Percentiles rank a stretch among this genome's conserved stretches.
phyloP scores from a whole-genome alignment of 352 stramenopile genomes.

The Phytophthora palmivora region DNA sequence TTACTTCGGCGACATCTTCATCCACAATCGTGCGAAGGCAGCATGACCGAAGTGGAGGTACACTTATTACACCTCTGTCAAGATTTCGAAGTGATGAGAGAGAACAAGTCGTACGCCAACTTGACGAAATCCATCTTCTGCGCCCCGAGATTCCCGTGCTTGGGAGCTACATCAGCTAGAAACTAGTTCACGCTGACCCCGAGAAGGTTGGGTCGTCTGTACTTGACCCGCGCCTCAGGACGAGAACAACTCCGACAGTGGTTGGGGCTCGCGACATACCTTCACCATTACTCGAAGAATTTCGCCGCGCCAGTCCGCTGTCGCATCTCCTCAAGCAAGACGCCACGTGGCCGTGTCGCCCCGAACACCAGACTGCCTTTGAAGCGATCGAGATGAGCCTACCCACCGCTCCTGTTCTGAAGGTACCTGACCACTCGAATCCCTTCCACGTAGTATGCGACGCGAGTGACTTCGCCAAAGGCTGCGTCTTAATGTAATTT shows the following conservation, averaged over 20 bases:
- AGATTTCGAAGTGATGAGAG: slow-evolving; percentile 29
- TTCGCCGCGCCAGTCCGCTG: slow-evolving; percentile 15
- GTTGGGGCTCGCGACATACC: slow-evolving; percentile 27
- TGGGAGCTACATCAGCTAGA: slow-evolving; percentile 26
- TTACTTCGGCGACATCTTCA: slow-evolving; percentile 44
- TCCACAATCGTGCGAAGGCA: slow-evolving; percentile 26
- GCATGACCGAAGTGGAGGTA: slow-evolving; percentile 15
- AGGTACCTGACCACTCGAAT: too few relatives aligned
- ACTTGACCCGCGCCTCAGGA: not conserved
- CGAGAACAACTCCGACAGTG: slow-evolving; percentile 20
- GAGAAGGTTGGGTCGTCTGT: slow-evolving; percentile 27
- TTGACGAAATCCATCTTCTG: too few relatives aligned
- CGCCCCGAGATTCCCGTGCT: slow-evolving; percentile 37
- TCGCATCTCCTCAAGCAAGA: slow-evolving; percentile 32
- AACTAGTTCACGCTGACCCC: slow-evolving; percentile 19
- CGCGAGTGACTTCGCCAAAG: not conserved
- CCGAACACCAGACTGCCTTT: slow-evolving; percentile 23
- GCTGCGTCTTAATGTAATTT: too few relatives aligned
- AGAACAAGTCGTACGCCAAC: slow-evolving; percentile 33
- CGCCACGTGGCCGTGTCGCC: slow-evolving; percentile 14
- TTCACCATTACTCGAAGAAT: slow-evolving; percentile 29
- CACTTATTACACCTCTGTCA: slow-evolving; percentile 26
- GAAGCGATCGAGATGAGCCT: slow-evolving; percentile 27
- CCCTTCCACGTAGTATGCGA: too few relatives aligned
- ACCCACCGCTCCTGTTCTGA: too few relatives aligned